phyloP scores from a whole-genome alignment of 164 flowering plant species.

The Aristolochia fimbriata region DNA sequence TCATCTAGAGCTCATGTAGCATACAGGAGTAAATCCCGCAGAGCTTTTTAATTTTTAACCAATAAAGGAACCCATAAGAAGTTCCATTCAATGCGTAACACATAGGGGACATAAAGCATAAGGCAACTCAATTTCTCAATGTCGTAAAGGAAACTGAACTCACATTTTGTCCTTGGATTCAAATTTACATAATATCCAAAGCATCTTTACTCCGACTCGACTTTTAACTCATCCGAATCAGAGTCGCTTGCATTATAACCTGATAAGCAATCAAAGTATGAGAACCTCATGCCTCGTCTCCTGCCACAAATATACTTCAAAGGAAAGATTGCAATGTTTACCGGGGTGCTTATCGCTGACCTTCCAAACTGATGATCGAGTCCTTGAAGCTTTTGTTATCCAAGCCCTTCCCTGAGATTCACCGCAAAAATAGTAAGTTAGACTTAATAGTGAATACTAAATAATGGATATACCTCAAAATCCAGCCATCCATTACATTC shows the following conservation, averaged over 20 bases:
- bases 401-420: conserved; percentile 57
- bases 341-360: conserved; percentile 74
- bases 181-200: neutral
- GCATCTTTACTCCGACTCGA: conserved; percentile 9
- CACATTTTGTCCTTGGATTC: conserved; percentile 14
- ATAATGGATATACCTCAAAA: neutral
- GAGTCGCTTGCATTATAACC: conserved; percentile 79
- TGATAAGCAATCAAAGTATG: conserved; percentile 8
- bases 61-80: too few species aligned
- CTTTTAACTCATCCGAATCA: conserved; percentile 54
- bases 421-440: neutral
- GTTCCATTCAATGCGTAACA: too few species aligned
- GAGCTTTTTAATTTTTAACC: too few species aligned
- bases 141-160: conserved; percentile 7
- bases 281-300: neutral
- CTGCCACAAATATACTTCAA: neutral
- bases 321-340: conserved; percentile 6
- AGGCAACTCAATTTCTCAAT: too few species aligned
- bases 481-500: too few species aligned
- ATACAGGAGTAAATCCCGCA: too few species aligned
- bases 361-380: conserved; percentile 65
- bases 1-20: too few species aligned
- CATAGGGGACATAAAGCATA: too few species aligned
- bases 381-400: conserved; percentile 65
- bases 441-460: neutral